Percentiles rank a stretch among this genome's conserved stretches.
Evolutionary conservation across 768 basidiomycete species (phyloP).

Genomic region (Daedaleopsis sinensis): DNA sequence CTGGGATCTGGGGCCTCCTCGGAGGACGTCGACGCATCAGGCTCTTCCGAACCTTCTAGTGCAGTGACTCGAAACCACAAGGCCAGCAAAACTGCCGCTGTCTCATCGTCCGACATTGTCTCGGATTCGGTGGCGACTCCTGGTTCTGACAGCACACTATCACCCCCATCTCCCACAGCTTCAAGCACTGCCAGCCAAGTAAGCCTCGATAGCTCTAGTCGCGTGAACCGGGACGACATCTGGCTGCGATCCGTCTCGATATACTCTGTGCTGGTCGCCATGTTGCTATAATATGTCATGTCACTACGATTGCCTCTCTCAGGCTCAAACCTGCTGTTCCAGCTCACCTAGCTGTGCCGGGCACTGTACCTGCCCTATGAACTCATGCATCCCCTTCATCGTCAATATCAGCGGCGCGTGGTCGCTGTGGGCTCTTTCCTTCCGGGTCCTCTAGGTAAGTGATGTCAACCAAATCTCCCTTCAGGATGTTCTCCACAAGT

Average conservation of each 20-base stretch:
- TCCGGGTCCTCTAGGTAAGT: slow-evolving; percentile 26
- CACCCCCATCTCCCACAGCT: neutral
- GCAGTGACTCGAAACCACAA: neutral
- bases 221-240: neutral
- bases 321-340: neutral
- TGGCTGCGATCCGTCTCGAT: neutral
- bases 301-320: neutral
- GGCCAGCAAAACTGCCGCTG: neutral
- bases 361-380: neutral
- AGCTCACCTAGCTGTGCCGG: neutral
- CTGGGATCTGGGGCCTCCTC: too few species aligned
- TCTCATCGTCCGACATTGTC: neutral
- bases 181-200: slow-evolving; percentile 8
- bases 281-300: slow-evolving; percentile 4
- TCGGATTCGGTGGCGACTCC: neutral
- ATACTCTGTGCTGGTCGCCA: slow-evolving; percentile 3
- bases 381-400: slow-evolving; percentile 19
- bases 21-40: neutral
- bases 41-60: neutral
- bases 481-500: slow-evolving; percentile 22
- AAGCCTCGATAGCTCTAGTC: slow-evolving; percentile 11
- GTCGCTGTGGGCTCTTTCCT: slow-evolving; percentile 29
- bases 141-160: neutral
- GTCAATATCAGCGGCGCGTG: slow-evolving; percentile 27
- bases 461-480: slow-evolving; percentile 20